Evolutionary conservation across 352 stramenopile genomes (phyloP), one percentile per base, ranked within the genome.

Genomic region (Phytophthora brassicae): DNA sequence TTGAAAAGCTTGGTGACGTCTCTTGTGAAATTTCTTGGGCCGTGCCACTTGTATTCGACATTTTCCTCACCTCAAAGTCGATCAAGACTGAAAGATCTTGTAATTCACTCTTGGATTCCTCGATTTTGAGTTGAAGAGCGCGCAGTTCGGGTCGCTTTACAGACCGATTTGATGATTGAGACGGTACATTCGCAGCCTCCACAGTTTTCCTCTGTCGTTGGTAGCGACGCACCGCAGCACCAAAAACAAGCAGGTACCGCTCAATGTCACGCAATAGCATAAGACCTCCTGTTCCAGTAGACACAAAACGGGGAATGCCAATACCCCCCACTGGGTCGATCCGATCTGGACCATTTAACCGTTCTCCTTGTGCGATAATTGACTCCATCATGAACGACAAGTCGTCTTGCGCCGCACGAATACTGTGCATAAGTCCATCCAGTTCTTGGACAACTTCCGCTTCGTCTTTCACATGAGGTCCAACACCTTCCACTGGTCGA

Each of bases 221-320:
- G 39, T 75, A 72, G 33, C 67, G 67, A 60, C 67, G 67, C 9
- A 72, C 53, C 28, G 67, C 67, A 38, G 67, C 67, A 29, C 71
- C 67, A 29, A 68, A 53, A 4, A 68, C 41, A 7, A 75, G 62
- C 47, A 75, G 22, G 14, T 72, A 69, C 5, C 62, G 63, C 38
- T 75, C 67, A 9, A 72, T 65, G 43, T 75, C 67, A 14, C 62
- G 67, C 33, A 75, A 38, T 16, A 71, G 57, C 14, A 71, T 29
- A 6, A 75, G 23, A 56, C 36, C 64, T 14, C 33, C 57, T 20
- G 31, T 3, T 4, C 53, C 56, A 6, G 67, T 75, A 3, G 67
- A 71, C 8, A 75, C 47, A n/a, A 75, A 75, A 0, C 33, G 50
- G 7, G 67, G 62, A 17, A 72, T 68, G n/a, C 67, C 67, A 26